Conservation (phyloP, 345 rosid genomes). For the Eutrema japonicum region DNA sequence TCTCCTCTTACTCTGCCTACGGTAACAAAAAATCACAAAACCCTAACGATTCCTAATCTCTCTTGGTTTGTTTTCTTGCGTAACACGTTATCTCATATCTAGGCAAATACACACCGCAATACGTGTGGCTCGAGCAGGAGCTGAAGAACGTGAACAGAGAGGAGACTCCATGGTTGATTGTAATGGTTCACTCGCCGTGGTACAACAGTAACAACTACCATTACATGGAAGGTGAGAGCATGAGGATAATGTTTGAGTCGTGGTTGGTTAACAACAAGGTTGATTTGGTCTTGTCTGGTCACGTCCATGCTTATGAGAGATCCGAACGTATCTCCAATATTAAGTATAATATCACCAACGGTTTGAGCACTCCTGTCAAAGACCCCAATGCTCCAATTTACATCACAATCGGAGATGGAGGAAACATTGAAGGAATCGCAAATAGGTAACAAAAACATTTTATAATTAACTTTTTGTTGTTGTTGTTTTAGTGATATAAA, state of each 20-base stretch:
- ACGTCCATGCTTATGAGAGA: conserved; percentile 58
- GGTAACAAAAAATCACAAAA: conserved; percentile 35
- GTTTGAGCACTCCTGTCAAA: conserved; percentile 49
- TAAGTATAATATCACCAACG: conserved; percentile 55
- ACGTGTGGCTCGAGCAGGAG: conserved; percentile 43
- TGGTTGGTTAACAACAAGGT: conserved; percentile 54
- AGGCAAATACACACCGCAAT: conserved; percentile 54
- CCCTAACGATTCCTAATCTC: background rate
- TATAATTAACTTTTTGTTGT: background rate
- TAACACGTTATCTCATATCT: conserved; percentile 1
- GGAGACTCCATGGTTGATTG: conserved; percentile 49
- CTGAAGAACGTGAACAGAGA: conserved; percentile 47
- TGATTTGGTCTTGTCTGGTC: conserved; percentile 57
- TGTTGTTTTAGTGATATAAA: background rate
- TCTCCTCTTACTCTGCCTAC: conserved; percentile 56
- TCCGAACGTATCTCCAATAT: conserved; percentile 58
- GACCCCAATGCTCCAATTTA: conserved; percentile 61
- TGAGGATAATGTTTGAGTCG: conserved; percentile 51
- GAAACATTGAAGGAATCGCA: conserved; percentile 68
- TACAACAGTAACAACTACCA: conserved; percentile 46
- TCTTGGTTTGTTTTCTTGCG: background rate
- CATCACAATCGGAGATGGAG: conserved; percentile 75
- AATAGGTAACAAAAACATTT: conserved; percentile 6
- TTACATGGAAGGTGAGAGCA: conserved; percentile 65
- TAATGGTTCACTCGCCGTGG: conserved; percentile 42